Evolutionary conservation across 306 rosid genomes (phyloP).

Genomic region (Lathyrus sativus): DNA sequence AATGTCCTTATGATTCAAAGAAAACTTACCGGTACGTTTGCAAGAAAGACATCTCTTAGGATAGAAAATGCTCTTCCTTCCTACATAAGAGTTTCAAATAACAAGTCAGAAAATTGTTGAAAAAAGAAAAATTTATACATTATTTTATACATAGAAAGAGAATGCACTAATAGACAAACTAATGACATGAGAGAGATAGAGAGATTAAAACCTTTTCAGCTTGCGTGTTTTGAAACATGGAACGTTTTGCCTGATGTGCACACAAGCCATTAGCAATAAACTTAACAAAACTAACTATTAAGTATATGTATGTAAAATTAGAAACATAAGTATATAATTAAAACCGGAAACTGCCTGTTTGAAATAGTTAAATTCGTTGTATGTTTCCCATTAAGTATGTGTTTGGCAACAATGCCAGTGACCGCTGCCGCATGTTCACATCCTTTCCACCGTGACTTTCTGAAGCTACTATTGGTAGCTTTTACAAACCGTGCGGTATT

Average conservation of each 20-base stretch:
- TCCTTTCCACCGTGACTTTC: no score
- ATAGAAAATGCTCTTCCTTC: conserved; percentile 56
- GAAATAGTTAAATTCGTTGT: no score
- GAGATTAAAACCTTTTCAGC: conserved; percentile 54
- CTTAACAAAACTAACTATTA: conserved; percentile 15
- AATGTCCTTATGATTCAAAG: conserved; percentile 22
- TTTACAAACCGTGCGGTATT: no score
- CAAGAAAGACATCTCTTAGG: conserved; percentile 76
- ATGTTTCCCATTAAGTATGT: no score
- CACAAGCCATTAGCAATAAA: conserved; percentile 34
- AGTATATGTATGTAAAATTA: conserved; percentile 23
- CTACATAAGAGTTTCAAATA: conserved; percentile 46
- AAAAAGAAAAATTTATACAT: conserved; percentile 10
- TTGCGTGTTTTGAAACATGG: conserved; percentile 39
- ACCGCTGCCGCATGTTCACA: no score
- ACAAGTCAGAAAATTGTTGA: conserved; percentile 18
- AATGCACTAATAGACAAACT: conserved; percentile 25
- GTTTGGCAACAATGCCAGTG: no score
- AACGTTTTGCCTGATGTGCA: conserved; percentile 57
- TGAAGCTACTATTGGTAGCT: no score
- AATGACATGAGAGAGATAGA: not conserved
- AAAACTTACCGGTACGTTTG: conserved; percentile 74
- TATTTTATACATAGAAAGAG: conserved; percentile 25
- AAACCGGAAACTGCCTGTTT: conserved; percentile 13
- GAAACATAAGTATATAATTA: conserved; percentile 21